phyloP scores from a whole-genome alignment of 2,329 filamentous ascomycete species.

The Colletotrichum karsti region DNA sequence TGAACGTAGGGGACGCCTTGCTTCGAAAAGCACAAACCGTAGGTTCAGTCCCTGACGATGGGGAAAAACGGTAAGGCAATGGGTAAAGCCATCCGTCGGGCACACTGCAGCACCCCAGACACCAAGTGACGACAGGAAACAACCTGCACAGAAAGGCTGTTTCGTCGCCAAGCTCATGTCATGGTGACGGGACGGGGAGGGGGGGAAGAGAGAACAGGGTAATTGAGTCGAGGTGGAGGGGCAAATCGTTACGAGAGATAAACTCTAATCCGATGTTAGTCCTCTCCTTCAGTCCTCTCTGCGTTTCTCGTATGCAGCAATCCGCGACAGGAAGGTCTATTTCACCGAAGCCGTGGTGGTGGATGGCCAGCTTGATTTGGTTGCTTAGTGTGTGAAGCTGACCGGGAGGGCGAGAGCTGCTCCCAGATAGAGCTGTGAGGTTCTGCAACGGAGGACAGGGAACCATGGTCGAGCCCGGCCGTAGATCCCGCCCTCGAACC shows the following conservation, averaged over 20 bases:
- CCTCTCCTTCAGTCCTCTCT: background rate
- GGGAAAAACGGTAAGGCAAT: background rate
- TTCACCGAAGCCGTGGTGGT: constrained; percentile 7
- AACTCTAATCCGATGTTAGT: constrained; percentile 16
- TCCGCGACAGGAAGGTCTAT: background rate
- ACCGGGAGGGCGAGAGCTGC: background rate
- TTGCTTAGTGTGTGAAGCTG: background rate
- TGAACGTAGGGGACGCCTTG: background rate
- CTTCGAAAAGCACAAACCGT: background rate
- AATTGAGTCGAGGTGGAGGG: constrained; percentile 26
- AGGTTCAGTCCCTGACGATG: background rate
- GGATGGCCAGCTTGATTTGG: background rate
- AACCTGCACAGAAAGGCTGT: constrained; percentile 11
- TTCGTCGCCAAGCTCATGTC: constrained; percentile 21
- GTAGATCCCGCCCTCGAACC: background rate
- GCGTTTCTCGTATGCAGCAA: background rate
- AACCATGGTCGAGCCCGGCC: constrained; percentile 8
- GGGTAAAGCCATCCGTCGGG: background rate
- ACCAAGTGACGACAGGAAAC: constrained; percentile 15
- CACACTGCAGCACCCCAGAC: background rate
- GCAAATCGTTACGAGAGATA: constrained; percentile 20
- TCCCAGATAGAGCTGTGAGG: background rate
- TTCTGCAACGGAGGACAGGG: constrained; percentile 8
- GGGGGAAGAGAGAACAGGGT: background rate
- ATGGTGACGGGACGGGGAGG: constrained; percentile 16